Evolutionary conservation across 768 basidiomycete genomes (phyloP).

Genomic region (Mycena filopes): DNA sequence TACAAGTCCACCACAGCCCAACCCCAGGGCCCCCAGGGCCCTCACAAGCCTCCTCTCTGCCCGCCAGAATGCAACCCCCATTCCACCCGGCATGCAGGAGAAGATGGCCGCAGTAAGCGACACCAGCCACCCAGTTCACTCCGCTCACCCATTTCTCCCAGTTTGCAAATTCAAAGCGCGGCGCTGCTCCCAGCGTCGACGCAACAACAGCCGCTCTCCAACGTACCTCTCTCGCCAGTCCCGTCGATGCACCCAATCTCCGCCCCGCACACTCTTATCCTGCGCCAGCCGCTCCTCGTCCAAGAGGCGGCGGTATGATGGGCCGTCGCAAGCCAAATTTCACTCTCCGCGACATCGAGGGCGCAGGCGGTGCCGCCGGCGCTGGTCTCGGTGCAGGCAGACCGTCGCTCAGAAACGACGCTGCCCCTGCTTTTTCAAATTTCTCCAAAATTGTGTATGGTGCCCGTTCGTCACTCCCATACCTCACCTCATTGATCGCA

Average conservation of each 20-base stretch:
- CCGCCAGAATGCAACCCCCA: slow-evolving; percentile 64
- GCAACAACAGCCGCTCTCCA: slow-evolving; percentile 53
- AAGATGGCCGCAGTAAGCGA: slow-evolving; percentile 88
- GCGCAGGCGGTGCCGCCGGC: slow-evolving; percentile 64
- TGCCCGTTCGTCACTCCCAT: slow-evolving; percentile 3
- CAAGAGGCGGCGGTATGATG: slow-evolving; percentile 47
- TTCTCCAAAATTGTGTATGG: slow-evolving; percentile 95
- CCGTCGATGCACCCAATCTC: slow-evolving; percentile 40
- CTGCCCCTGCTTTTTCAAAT: slow-evolving; percentile 82
- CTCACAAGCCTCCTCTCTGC: slow-evolving; percentile 56
- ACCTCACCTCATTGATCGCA: slow-evolving; percentile 22
- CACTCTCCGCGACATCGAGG: slow-evolving; percentile 72
- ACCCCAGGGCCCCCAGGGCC: slow-evolving; percentile 40
- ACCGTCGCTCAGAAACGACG: slow-evolving; percentile 58
- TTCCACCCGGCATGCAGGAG: slow-evolving; percentile 90
- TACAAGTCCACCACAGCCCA: slow-evolving; percentile 30
- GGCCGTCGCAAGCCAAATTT: slow-evolving; percentile 66
- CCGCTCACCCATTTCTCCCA: slow-evolving; percentile 19
- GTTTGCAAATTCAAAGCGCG: slow-evolving; percentile 46
- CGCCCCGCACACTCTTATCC: slow-evolving; percentile 49
- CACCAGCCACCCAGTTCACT: not conserved
- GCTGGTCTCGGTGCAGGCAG: slow-evolving; percentile 80
- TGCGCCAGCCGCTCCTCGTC: slow-evolving; percentile 37
- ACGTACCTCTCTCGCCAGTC: slow-evolving; percentile 41
- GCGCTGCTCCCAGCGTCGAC: slow-evolving; percentile 48